A percentile compares a stretch with the other conserved stretches of the same genome.
These are phyloP conservation scores for Quercus robur DNA, from an alignment of 306 rosid genomes.

Conservation along the genomic window DNA sequence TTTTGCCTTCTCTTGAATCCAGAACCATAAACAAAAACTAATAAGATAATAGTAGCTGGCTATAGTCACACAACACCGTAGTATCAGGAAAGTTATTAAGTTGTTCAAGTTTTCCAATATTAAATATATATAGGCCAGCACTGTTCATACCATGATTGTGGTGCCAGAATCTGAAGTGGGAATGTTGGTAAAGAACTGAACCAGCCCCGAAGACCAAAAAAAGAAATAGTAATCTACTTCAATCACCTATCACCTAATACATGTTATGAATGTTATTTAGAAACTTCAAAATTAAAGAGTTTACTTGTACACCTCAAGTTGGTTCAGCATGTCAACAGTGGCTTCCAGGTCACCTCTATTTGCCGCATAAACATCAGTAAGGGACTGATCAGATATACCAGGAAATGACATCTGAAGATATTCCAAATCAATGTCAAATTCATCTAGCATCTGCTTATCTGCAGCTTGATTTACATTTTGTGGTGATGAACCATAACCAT, in stretches of 20 bases:
- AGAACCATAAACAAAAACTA: background rate
- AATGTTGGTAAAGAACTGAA: background rate
- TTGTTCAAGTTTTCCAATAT: background rate
- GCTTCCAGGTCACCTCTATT: slow-evolving; percentile 63
- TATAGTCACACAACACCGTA: background rate
- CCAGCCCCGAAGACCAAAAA: background rate
- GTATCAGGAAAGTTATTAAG: background rate
- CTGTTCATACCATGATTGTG: background rate
- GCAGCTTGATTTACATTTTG: slow-evolving; percentile 28
- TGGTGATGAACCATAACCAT: slow-evolving; percentile 35
- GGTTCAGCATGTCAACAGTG: slow-evolving; percentile 73
- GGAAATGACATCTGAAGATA: slow-evolving; percentile 68
- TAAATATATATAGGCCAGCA: background rate
- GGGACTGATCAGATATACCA: slow-evolving; percentile 57
- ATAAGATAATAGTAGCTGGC: background rate
- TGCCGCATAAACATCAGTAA: slow-evolving; percentile 60
- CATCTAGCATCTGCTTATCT: slow-evolving; percentile 41
- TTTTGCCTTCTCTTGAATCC: background rate
- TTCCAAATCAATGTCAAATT: slow-evolving; percentile 59
- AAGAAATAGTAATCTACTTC: background rate
- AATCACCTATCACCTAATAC: background rate
- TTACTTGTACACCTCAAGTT: slow-evolving; percentile 61
- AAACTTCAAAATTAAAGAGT: background rate
- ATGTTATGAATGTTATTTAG: background rate
- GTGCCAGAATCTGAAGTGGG: background rate